A percentile compares a stretch with the other conserved stretches of the same genome.
These are phyloP conservation scores for Lophiostoma macrostomum DNA, from an alignment of 495 filamentous ascomycete genomes.

Conservation along the genomic window DNA sequence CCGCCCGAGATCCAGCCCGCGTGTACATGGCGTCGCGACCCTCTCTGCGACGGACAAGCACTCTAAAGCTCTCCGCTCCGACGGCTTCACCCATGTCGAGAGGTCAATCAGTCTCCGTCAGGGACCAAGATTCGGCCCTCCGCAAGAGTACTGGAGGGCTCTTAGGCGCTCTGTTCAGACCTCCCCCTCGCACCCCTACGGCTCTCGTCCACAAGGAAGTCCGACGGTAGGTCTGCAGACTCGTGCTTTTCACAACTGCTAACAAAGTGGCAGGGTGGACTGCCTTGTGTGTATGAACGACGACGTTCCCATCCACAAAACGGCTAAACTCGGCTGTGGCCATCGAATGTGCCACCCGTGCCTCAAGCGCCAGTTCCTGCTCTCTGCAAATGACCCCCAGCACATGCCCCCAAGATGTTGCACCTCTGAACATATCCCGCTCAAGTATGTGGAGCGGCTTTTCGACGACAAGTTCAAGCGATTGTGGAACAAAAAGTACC, in stretches of 20 bases:
- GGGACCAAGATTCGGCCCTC: neutral
- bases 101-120: constrained; percentile 6
- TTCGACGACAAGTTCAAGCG: constrained; percentile 71
- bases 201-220: constrained; percentile 18
- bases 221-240: constrained; percentile 3
- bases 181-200: constrained; percentile 10
- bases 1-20: constrained; percentile 22
- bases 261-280: constrained; percentile 49
- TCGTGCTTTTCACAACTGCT: neutral
- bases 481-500: constrained; percentile 72
- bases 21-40: constrained; percentile 29
- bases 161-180: constrained; percentile 28
- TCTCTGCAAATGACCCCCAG: constrained; percentile 69
- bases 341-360: constrained; percentile 78
- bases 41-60: constrained; percentile 24
- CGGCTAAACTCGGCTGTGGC: constrained; percentile 67
- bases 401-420: constrained; percentile 83
- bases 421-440: constrained; percentile 64
- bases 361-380: constrained; percentile 65
- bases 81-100: constrained; percentile 4
- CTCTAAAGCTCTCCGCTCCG: constrained; percentile 16
- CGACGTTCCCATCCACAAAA: constrained; percentile 55
- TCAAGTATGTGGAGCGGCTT: constrained; percentile 69
- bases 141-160: constrained; percentile 29
- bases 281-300: constrained; percentile 69